A percentile compares a stretch with the other conserved stretches of the same genome.
These are phyloP conservation scores for Dictyostelium gargantuum DNA, from an alignment of 208 protist species.

Conservation along the genomic window DNA sequence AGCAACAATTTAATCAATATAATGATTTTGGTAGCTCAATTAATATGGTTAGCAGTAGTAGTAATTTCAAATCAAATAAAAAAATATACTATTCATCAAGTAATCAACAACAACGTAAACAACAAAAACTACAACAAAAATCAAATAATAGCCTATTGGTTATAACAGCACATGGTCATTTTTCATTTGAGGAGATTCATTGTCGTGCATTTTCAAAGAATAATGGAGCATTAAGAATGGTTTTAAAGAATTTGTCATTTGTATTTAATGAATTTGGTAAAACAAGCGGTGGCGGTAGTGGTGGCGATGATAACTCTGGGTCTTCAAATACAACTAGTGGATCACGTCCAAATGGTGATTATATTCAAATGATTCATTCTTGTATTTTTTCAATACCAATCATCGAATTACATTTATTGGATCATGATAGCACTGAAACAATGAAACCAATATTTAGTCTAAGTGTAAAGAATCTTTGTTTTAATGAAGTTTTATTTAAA, in stretches of 20 bases:
- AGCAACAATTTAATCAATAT: background rate
- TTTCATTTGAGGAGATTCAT: constrained; percentile 57
- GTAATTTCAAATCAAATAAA: background rate
- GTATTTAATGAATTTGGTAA: constrained; percentile 64
- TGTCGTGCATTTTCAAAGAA: background rate
- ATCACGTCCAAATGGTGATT: constrained; percentile 47
- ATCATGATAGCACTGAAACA: background rate
- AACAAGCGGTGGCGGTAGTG: background rate
- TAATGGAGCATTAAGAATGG: constrained; percentile 56
- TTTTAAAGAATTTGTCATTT: constrained; percentile 36
- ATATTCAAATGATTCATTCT: constrained; percentile 53
- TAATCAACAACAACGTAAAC: background rate
- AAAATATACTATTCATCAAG: background rate
- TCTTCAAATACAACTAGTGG: no score
- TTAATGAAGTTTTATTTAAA: constrained; percentile 60
- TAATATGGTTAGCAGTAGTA: background rate
- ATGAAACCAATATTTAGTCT: constrained; percentile 50
- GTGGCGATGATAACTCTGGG: background rate
- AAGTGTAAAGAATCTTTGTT: background rate
- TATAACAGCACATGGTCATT: constrained; percentile 55
- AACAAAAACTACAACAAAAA: background rate
- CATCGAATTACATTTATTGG: constrained; percentile 42
- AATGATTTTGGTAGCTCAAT: background rate
- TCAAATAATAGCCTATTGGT: background rate
- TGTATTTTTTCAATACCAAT: constrained; percentile 48